These are phyloP conservation scores for Cucurbita pepo DNA, from an alignment of 306 rosid genomes.

Conservation along the genomic window DNA sequence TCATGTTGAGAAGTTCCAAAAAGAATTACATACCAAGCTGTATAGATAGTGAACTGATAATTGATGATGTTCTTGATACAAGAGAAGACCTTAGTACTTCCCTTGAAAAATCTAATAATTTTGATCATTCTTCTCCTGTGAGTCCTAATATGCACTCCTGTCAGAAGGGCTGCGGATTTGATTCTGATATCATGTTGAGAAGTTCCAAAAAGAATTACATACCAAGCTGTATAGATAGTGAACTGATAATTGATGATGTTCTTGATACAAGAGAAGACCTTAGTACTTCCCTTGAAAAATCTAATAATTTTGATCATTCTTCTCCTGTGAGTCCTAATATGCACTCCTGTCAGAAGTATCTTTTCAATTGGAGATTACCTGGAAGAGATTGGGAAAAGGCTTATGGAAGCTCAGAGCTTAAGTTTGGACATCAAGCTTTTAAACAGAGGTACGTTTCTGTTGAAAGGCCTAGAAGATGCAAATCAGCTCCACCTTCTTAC, in stretches of 20 bases:
- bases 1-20: constrained; percentile 16
- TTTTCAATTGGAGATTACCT: constrained; percentile 15
- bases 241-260: constrained; percentile 18
- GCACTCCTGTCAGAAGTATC: constrained; percentile 18
- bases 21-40: constrained; percentile 20
- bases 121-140: constrained; percentile 12
- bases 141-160: constrained; percentile 17
- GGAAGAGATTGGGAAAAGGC: constrained; percentile 15
- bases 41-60: constrained; percentile 15
- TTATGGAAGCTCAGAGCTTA: constrained; percentile 14
- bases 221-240: constrained; percentile 20
- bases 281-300: constrained; percentile 15
- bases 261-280: constrained; percentile 12
- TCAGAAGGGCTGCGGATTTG: constrained; percentile 19
- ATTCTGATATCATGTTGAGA: constrained; percentile 14
- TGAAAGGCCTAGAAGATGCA: constrained; percentile 46
- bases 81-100: constrained; percentile 10
- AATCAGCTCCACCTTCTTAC: constrained; percentile 73
- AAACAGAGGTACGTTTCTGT: constrained; percentile 9
- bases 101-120: constrained; percentile 15
- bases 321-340: constrained; percentile 18
- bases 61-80: constrained; percentile 18
- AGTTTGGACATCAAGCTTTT: constrained; percentile 12
- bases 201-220: constrained; percentile 16
- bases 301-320: constrained; percentile 8